Percentiles rank a stretch among this genome's conserved stretches.
Conservation (phyloP, 2,329 filamentous ascomycete genomes). For the Apiospora marii region DNA sequence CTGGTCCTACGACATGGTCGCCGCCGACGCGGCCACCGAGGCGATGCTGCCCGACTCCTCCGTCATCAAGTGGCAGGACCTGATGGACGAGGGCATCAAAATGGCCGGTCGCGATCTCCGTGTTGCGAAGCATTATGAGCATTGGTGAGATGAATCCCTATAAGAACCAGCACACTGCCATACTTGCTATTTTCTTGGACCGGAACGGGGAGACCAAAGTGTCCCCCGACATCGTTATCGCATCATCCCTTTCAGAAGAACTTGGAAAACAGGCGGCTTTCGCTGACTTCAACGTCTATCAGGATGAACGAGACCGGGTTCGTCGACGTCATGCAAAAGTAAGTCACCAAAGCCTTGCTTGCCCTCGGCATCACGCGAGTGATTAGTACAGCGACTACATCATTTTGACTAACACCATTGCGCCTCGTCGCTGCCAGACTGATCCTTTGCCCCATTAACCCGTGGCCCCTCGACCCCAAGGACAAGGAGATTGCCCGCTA, state of each 20-base stretch:
- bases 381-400: neutral
- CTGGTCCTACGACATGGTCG: neutral
- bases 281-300: too few relatives aligned
- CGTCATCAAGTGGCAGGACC: neutral
- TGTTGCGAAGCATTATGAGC: neutral
- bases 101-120: neutral
- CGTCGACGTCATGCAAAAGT: neutral
- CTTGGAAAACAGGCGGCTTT: too few relatives aligned
- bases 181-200: neutral
- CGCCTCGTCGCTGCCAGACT: neutral
- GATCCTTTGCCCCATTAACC: neutral
- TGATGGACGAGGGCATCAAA: neutral
- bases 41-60: neutral
- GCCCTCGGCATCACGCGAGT: neutral
- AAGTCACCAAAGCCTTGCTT: neutral
- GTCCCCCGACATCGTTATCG: too few relatives aligned
- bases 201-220: too few relatives aligned
- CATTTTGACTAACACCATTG: neutral
- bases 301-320: neutral
- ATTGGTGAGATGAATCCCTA: neutral
- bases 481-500: neutral
- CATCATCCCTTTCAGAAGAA: neutral
- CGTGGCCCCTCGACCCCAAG: neutral
- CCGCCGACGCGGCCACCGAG: slow-evolving; percentile 11
- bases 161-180: neutral